Evolutionary conservation across 306 rosid species (phyloP).

Genomic region (Astragalus membranaceus): DNA sequence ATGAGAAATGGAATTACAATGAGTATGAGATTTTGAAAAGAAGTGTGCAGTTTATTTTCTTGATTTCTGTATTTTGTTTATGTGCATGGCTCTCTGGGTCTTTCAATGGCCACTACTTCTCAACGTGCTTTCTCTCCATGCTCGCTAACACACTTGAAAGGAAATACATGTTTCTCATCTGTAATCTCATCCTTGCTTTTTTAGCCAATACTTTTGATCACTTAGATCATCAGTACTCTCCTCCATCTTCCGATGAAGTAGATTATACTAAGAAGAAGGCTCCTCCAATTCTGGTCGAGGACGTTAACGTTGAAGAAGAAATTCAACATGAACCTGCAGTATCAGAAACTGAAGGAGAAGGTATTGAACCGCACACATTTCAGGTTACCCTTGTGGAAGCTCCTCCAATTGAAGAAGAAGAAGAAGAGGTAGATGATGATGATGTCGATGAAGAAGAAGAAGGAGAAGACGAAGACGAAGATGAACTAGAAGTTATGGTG

Average conservation of each 20-base stretch:
- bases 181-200: slow-evolving; percentile 56
- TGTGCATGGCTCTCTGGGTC: slow-evolving; percentile 29
- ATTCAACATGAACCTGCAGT: background rate
- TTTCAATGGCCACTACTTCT: slow-evolving; percentile 35
- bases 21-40: slow-evolving; percentile 14
- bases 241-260: background rate
- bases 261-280: background rate
- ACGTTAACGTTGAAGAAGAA: background rate
- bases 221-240: too few relatives aligned
- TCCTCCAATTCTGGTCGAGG: background rate
- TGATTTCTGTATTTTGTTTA: slow-evolving; percentile 32
- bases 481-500: slow-evolving; percentile 19
- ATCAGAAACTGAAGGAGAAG: background rate
- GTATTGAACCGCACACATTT: too few relatives aligned
- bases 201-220: slow-evolving; percentile 25
- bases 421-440: background rate
- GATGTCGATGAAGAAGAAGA: slow-evolving; percentile 2
- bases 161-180: slow-evolving; percentile 64
- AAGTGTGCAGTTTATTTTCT: slow-evolving; percentile 24
- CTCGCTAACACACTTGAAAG: slow-evolving; percentile 47
- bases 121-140: slow-evolving; percentile 39
- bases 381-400: too few relatives aligned
- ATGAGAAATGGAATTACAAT: background rate
- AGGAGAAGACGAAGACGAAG: slow-evolving; percentile 20
- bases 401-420: background rate